A percentile compares a stretch with the other conserved stretches of the same genome.
Evolutionary conservation across 495 filamentous ascomycete species (phyloP).

Genomic region (Rhypophila decipiens): DNA sequence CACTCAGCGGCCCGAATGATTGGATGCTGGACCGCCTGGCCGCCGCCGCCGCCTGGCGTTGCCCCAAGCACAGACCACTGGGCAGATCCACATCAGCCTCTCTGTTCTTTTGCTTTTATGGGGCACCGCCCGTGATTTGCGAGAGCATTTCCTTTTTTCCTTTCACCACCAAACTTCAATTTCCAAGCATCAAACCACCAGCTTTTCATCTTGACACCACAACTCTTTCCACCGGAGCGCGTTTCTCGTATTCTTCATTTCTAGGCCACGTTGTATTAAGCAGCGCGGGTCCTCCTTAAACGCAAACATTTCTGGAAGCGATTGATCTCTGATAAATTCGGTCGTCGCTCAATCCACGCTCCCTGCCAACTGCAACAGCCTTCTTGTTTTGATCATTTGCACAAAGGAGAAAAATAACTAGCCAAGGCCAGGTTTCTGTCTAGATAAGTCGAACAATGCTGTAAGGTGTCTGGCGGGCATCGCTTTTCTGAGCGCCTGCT

Average conservation of each 20-base stretch:
- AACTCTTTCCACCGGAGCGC: slow-evolving; percentile 2
- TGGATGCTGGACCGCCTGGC: too few relatives aligned
- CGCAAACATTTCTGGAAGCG: slow-evolving; percentile 7
- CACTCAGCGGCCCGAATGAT: too few relatives aligned
- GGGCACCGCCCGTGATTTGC: slow-evolving; percentile 39
- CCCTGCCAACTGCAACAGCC: slow-evolving; percentile 9
- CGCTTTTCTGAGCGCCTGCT: slow-evolving; percentile 13
- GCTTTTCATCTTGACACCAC: slow-evolving; percentile 8
- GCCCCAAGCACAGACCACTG: not conserved
- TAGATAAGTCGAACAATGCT: slow-evolving; percentile 21
- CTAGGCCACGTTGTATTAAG: slow-evolving; percentile 12
- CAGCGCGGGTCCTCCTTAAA: slow-evolving; percentile 1
- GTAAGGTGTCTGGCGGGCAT: slow-evolving; percentile 17
- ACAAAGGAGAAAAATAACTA: too few relatives aligned
- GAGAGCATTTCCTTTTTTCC: slow-evolving; percentile 22
- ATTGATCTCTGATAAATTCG: slow-evolving; percentile 7
- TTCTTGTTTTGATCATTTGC: slow-evolving; percentile 18
- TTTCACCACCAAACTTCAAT: slow-evolving; percentile 20
- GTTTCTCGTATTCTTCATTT: not conserved
- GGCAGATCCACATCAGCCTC: slow-evolving; percentile 9
- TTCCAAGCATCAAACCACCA: slow-evolving; percentile 1
- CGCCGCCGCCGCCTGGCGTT: not conserved
- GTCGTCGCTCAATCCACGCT: slow-evolving; percentile 6
- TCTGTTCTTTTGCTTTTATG: slow-evolving; percentile 14
- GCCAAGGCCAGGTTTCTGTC: slow-evolving; percentile 9